Conservation (phyloP, 192 early-diverging fungal genomes). For the Jimgerdemannia flammicorona region DNA sequence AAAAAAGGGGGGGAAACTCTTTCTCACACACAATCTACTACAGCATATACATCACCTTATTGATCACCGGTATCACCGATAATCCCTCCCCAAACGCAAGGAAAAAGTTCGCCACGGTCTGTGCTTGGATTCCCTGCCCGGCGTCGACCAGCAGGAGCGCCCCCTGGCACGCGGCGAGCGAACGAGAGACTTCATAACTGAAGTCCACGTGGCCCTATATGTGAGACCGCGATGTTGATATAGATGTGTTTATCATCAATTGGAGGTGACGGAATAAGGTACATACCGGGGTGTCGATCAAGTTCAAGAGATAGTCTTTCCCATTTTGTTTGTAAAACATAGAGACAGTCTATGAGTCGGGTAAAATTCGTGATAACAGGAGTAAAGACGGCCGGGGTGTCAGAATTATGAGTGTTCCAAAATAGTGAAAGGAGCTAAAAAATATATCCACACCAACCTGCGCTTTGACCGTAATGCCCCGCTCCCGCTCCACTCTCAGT, state of each 20-base stretch:
- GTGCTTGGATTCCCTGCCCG: slow-evolving; percentile 94
- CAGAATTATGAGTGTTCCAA: background rate
- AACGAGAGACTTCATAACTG: slow-evolving; percentile 93
- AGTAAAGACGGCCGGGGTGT: background rate
- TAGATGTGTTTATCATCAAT: background rate
- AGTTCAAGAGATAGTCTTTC: slow-evolving; percentile 82
- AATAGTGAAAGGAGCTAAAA: background rate
- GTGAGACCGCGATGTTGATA: background rate
- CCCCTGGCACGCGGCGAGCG: slow-evolving; percentile 91
- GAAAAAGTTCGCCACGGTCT: slow-evolving; percentile 97
- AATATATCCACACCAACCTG: slow-evolving; percentile 49
- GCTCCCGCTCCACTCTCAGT: slow-evolving; percentile 90
- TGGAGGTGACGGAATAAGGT: too few relatives aligned
- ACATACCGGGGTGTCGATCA: slow-evolving; percentile 92
- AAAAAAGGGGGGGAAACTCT: too few relatives aligned
- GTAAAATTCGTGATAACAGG: background rate
- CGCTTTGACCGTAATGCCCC: slow-evolving; percentile 98
- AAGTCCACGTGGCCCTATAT: slow-evolving; percentile 83
- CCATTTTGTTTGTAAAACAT: slow-evolving; percentile 90
- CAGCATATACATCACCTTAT: slow-evolving; percentile 55
- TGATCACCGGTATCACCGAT: slow-evolving; percentile 84
- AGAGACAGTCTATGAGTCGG: slow-evolving; percentile 63
- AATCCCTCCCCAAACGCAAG: slow-evolving; percentile 88
- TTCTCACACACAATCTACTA: background rate
- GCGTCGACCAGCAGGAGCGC: slow-evolving; percentile 91